These are phyloP conservation scores for Cladosporium sp. DNA, from an alignment of 2,329 filamentous ascomycete species.

Conservation along the genomic window DNA sequence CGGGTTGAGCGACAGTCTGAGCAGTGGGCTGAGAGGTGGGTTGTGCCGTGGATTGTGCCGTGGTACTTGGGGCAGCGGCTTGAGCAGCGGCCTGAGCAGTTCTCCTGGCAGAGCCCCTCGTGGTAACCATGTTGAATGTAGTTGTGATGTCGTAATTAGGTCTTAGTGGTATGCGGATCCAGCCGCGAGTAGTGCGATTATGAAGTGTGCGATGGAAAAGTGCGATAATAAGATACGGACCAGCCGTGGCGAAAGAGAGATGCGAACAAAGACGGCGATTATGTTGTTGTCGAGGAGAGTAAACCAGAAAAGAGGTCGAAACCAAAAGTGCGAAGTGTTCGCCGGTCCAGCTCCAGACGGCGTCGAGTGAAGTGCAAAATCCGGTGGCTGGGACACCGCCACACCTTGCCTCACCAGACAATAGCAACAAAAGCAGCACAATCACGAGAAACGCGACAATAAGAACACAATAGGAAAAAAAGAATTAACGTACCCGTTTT, in stretches of 20 bases:
- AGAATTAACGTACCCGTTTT: constrained; percentile 61
- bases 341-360: neutral
- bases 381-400: constrained; percentile 7
- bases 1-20: too few relatives aligned
- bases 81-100: neutral
- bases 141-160: too few relatives aligned
- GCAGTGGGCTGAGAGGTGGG: too few relatives aligned
- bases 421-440: neutral
- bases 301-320: neutral
- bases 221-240: neutral
- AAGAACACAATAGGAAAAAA: constrained; percentile 3
- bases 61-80: too few relatives aligned
- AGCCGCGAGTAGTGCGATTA: neutral
- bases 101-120: neutral
- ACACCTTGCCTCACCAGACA: neutral
- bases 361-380: neutral
- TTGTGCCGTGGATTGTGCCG: too few relatives aligned
- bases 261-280: neutral
- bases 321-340: neutral
- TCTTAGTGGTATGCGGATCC: neutral
- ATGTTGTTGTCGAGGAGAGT: neutral
- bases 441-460: too few relatives aligned
- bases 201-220: neutral
- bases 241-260: neutral
- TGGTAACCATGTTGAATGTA: neutral